Evolutionary conservation across 2,329 filamentous ascomycete species (phyloP).

Genomic region (Aspergillus sp.): DNA sequence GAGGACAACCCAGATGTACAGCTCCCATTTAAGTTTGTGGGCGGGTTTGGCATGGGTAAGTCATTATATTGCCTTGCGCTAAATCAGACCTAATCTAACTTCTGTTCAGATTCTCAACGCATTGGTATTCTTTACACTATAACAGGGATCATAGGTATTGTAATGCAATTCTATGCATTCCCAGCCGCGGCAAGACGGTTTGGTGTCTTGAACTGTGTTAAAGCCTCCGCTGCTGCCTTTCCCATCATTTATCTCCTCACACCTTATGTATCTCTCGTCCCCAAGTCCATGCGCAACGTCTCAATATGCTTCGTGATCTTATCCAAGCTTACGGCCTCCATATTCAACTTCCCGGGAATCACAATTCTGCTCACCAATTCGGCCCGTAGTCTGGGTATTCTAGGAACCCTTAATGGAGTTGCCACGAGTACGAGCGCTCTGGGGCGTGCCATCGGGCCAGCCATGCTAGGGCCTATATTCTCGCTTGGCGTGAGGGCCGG

Average conservation of each 20-base stretch:
- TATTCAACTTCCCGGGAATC: conserved; percentile 84
- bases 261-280: conserved; percentile 72
- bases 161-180: conserved; percentile 85
- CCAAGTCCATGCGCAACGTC: conserved; percentile 54
- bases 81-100: background rate
- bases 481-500: conserved; percentile 72
- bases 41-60: conserved; percentile 69
- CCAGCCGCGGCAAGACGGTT: conserved; percentile 70
- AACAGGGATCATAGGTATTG: conserved; percentile 75
- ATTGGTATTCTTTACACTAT: conserved; percentile 86
- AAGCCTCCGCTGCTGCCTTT: conserved; percentile 64
- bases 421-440: conserved; percentile 80
- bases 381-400: conserved; percentile 69
- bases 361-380: conserved; percentile 92
- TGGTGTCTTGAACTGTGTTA: conserved; percentile 73
- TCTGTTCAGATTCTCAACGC: conserved; percentile 58
- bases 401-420: conserved; percentile 89
- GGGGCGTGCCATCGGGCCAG: conserved; percentile 77
- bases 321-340: conserved; percentile 71
- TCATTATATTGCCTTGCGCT: conserved; percentile 1
- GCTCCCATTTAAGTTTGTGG: conserved; percentile 77
- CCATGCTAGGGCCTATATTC: conserved; percentile 70
- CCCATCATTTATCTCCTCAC: conserved; percentile 78
- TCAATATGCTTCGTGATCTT: conserved; percentile 68
- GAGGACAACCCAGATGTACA: conserved; percentile 57